Evolutionary conservation across 139 green algal genomes (phyloP).

Genomic region (Chlamydomonas sp.): DNA sequence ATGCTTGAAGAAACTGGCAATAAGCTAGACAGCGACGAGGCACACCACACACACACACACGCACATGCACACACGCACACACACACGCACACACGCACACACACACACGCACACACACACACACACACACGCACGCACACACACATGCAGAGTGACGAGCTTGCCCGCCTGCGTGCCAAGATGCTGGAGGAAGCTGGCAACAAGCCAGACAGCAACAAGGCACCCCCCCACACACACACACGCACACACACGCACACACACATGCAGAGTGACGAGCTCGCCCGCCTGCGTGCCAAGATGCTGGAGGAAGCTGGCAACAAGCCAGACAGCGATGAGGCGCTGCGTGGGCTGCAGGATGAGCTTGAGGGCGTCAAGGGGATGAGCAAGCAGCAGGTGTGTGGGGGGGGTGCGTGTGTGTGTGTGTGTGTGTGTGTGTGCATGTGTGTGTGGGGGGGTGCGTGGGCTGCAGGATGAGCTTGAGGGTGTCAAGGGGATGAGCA

Average conservation of each 20-base stretch:
- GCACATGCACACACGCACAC: background rate
- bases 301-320: background rate
- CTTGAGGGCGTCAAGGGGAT: background rate
- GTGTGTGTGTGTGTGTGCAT: too few species aligned
- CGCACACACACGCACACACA: too few species aligned
- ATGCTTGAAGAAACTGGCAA: background rate
- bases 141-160: background rate
- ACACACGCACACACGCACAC: background rate
- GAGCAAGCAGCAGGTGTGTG: background rate
- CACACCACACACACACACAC: background rate
- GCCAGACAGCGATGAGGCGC: background rate
- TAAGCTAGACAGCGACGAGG: too few species aligned
- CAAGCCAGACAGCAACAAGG: too few species aligned
- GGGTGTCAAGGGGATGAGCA: too few species aligned
- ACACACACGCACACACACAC: too few species aligned
- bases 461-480: too few species aligned
- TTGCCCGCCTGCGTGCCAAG: background rate
- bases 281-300: constrained; percentile 4
- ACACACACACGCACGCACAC: background rate
- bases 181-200: background rate
- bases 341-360: background rate
- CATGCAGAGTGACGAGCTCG: constrained; percentile 13
- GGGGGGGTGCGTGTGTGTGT: too few species aligned
- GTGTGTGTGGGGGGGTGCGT: too few species aligned
- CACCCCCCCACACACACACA: too few species aligned